Base-by-base conservation (phyloP, 1,284 basidiomycete species). In the Amylostereum chailletii region DNA sequence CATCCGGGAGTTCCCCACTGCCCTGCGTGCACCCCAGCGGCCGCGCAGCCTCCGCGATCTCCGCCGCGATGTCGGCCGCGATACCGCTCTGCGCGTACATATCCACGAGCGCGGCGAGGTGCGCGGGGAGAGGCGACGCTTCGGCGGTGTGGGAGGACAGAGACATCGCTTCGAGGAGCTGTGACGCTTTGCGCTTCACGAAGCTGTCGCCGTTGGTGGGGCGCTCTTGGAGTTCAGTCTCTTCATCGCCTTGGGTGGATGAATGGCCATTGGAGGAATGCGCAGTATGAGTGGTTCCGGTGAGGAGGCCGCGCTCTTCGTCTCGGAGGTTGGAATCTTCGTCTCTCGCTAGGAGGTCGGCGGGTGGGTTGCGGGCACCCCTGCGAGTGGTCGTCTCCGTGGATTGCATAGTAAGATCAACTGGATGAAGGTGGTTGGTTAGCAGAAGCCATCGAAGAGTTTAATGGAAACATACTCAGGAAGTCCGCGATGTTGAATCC, bases 401-500 rank as follows among this genome's bases (percentile, higher is more conserved):
- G 57, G 73, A 72, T 48, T 89, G 83, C 70, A 92, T 88, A 0
- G 92, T 95, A 44, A 94, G 64, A 64, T 97, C 94, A 57, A 96
- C 83, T 85, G 57, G 1, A 19, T 6, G 10, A 34, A 10, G 27
- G 7, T 11, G 4, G 8, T 47, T 5, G 48, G 49, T 6, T 10
- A 48, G 41, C 50, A 31, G 50, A 29, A n/a, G 2, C 30, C n/a
- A 8, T n/a, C n/a, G 3, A 4, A 36, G 19, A 43, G 45, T 42
- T 37, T 29, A 27, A 19, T 4, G 33, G 33, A 30, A 33, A 77
- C 86, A 53, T 62, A 91, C 90, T 96, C 53, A 96, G 69, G 65
- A 85, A 95, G 67, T 99, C 95, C 0, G 94, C 94, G 58, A 98
- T 89, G 63, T 99, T 99, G 69, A 94, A 98, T 0, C 95, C 95